Conservation (phyloP, 208 protist genomes). For the Trypanosoma boissoni region DNA sequence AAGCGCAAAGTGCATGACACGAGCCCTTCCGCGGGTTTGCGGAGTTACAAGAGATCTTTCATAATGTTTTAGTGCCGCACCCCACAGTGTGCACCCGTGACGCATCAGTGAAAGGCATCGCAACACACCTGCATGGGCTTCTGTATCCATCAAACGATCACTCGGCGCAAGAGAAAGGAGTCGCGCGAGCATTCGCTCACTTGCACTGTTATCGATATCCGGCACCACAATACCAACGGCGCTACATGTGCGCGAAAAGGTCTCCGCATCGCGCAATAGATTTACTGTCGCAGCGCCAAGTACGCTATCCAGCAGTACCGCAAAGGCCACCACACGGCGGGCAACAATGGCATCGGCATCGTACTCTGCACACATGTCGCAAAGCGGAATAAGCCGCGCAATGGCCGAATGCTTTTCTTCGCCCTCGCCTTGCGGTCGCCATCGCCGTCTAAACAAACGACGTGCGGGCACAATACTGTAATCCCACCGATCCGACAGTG, state of each 20-base stretch:
- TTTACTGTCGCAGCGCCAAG: not conserved
- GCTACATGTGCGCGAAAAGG: constrained; percentile 23
- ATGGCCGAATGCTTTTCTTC: not conserved
- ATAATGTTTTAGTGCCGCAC: constrained; percentile 16
- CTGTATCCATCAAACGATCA: constrained; percentile 9
- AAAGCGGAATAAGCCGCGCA: not conserved
- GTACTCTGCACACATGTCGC: constrained; percentile 14
- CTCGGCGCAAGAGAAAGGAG: constrained; percentile 11
- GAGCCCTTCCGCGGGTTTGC: not conserved
- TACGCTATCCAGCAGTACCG: constrained; percentile 16
- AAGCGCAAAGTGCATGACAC: constrained; percentile 8
- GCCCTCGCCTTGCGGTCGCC: not conserved
- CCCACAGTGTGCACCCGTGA: constrained; percentile 24
- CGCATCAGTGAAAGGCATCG: constrained; percentile 24
- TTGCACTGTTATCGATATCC: constrained; percentile 18
- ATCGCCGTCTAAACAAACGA: no score
- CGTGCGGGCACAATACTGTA: constrained; percentile 18
- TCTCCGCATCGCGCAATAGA: not conserved
- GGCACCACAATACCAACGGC: constrained; percentile 19
- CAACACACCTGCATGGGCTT: constrained; percentile 9
- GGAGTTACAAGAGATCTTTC: not conserved
- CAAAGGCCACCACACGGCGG: constrained; percentile 17
- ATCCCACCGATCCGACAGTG: constrained; percentile 15
- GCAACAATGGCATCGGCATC: constrained; percentile 3
- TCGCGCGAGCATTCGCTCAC: constrained; percentile 12